Evolutionary conservation across 306 rosid species (phyloP).

Genomic region (Pyrus betulifolia): DNA sequence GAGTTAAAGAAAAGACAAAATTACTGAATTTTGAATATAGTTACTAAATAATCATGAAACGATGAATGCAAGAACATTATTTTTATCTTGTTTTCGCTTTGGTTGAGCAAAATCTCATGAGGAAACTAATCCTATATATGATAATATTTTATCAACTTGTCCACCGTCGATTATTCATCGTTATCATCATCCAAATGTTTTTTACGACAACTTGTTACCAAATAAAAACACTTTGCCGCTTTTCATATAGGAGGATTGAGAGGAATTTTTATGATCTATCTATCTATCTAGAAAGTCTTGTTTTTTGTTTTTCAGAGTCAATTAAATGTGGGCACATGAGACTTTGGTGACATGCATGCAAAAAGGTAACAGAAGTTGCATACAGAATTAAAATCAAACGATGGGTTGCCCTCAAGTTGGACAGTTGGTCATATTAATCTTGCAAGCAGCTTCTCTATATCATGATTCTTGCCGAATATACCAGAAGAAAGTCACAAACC

Average conservation of each 20-base stretch:
- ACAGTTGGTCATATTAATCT: not conserved
- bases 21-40: no score
- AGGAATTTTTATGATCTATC: not conserved
- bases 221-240: not conserved
- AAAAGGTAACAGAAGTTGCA: slow-evolving; percentile 4
- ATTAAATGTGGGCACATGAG: slow-evolving; percentile 27
- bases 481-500: not conserved
- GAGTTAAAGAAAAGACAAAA: not conserved
- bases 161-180: not conserved
- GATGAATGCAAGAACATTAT: not conserved
- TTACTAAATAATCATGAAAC: no score
- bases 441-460: not conserved
- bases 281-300: not conserved
- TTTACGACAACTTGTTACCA: not conserved
- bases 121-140: not conserved
- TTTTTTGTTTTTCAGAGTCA: not conserved
- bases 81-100: no score
- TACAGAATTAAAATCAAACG: slow-evolving; percentile 6
- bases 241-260: not conserved
- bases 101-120: not conserved
- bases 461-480: not conserved
- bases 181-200: not conserved
- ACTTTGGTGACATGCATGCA: slow-evolving; percentile 27
- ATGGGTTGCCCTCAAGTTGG: not conserved
- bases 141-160: not conserved